Evolutionary conservation across 2,329 filamentous ascomycete genomes (phyloP).

Genomic region (Sclerotinia trifoliorum): DNA sequence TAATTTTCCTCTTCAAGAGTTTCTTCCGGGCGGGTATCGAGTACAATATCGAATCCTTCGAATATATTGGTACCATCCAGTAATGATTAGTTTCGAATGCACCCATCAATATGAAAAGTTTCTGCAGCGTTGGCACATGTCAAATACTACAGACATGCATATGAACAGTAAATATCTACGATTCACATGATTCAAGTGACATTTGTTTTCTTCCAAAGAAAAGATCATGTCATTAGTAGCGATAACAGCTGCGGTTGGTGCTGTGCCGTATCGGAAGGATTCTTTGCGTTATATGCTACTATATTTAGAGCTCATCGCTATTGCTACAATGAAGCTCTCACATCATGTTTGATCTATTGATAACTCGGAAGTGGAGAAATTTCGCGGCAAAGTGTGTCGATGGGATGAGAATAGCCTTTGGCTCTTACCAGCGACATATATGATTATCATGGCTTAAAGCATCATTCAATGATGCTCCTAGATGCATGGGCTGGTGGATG

Average conservation of each 20-base stretch:
- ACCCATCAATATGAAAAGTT: background rate
- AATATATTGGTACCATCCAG: background rate
- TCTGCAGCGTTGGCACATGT: background rate
- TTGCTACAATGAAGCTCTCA: background rate
- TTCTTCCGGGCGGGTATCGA: background rate
- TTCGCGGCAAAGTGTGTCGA: background rate
- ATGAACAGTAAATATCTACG: background rate
- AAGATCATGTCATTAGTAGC: background rate
- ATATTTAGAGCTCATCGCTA: background rate
- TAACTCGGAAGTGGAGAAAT: background rate
- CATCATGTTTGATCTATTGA: background rate
- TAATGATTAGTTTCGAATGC: background rate
- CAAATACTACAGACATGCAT: background rate
- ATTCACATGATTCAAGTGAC: background rate
- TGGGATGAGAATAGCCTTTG: background rate
- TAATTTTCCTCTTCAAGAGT: background rate
- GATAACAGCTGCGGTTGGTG: constrained; percentile 5
- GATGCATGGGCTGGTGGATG: background rate
- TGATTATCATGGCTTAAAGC: background rate
- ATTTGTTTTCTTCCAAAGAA: background rate
- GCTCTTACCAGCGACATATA: background rate
- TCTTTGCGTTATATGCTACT: background rate
- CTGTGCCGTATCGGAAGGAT: constrained; percentile 6
- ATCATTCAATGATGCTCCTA: background rate
- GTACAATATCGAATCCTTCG: background rate